These are phyloP conservation scores for Cordyceps cicadae DNA, from an alignment of 2,329 filamentous ascomycete genomes.

Conservation along the genomic window DNA sequence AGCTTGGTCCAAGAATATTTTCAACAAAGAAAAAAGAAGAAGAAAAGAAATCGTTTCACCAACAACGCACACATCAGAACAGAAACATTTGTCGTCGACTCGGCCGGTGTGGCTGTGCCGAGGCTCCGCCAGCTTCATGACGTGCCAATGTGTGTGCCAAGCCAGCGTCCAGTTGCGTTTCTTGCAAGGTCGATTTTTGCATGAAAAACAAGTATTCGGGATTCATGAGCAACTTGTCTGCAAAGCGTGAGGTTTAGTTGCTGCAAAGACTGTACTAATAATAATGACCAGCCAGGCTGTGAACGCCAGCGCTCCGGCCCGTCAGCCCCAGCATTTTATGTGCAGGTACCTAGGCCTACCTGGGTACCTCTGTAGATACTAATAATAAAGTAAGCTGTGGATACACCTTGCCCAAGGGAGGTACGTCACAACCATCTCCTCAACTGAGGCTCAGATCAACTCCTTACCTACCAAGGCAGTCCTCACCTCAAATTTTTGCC, in stretches of 20 bases:
- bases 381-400: too few relatives aligned
- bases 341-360: neutral
- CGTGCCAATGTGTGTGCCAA: constrained; percentile 1
- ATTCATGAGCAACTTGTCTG: neutral
- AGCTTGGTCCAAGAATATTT: too few relatives aligned
- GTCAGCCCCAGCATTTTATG: constrained; percentile 5
- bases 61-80: neutral
- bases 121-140: constrained; percentile 8
- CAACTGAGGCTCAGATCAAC: too few relatives aligned
- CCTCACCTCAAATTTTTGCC: too few relatives aligned
- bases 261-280: too few relatives aligned
- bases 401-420: too few relatives aligned
- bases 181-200: neutral
- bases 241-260: neutral
- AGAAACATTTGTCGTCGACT: neutral
- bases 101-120: constrained; percentile 10
- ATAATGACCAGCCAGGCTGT: neutral
- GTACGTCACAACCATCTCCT: too few relatives aligned
- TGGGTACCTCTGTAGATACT: too few relatives aligned
- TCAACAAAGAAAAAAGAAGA: neutral
- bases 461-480: too few relatives aligned
- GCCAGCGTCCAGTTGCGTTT: neutral
- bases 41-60: neutral
- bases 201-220: neutral
- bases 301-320: neutral